Base-by-base conservation (phyloP, 2,329 filamentous ascomycete genomes). In the Microdochium nivale region DNA sequence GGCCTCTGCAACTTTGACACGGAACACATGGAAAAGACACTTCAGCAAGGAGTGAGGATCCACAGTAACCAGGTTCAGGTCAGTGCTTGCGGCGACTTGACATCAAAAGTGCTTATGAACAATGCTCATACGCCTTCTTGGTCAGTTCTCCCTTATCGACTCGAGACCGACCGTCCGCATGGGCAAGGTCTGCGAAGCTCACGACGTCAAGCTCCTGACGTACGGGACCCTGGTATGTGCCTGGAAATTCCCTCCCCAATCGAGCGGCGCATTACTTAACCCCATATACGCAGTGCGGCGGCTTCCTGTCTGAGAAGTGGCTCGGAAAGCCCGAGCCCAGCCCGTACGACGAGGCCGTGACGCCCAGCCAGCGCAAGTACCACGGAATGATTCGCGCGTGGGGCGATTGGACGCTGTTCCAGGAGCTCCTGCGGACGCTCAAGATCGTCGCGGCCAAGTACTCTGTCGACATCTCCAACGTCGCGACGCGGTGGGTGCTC, bases 311-410 rank as follows among this genome's bases (percentile, higher is more conserved):
- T 2, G 48, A 64, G 25, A 55, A 59, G 50, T 70, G 67, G 67
- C 60, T 66, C 10, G 48, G 47, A 25, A 53, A 63, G 49, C 60
- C 62, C n/a, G 53, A 54, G 2, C 66, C 67, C 0, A 62, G 66
- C 19, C 53, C 65, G 19, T 69, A 68, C 55, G 61, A 60, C 2
- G 55, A 63, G 48, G 53, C 60, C 16, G 56, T 70, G 10, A 70
- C 66, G 1, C 67, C 67, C 2, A 68, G 67, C 3, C 68, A 70
- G 49, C 60, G 67, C 48, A 68, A 70, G 56, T 69, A 67, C 47
- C 52, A 65, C 47, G 65, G 62, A 49, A 62, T 67, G 56, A 65
- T 68, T 11, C 53, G 43, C 2, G 58, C 51, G 24, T 68, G 65
- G 65, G 62, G 58, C 10, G 56, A 53, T 27, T 68, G 65, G 65